A percentile compares a stretch with the other conserved stretches of the same genome.
These are phyloP conservation scores for Malassezia japonica DNA, from an alignment of 1,284 basidiomycete species.

Conservation along the genomic window DNA sequence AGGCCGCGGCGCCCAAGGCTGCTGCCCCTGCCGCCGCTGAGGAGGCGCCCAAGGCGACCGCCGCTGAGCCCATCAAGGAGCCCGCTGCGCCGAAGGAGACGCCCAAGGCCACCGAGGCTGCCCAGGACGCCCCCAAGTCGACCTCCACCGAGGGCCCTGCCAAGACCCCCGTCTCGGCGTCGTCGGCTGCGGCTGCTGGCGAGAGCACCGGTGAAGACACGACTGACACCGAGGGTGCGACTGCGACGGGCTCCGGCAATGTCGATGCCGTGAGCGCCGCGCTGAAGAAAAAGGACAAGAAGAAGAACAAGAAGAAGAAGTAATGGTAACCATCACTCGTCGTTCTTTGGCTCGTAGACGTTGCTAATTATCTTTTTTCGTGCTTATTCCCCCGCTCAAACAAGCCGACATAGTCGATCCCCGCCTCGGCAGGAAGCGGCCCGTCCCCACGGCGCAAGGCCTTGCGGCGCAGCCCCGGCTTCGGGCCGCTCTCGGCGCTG, in stretches of 20 bases:
- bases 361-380: neutral
- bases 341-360: too few species aligned
- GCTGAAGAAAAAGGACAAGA: constrained; percentile 1
- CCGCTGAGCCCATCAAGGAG: neutral
- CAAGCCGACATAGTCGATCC: constrained; percentile 16
- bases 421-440: constrained; percentile 15
- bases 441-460: constrained; percentile 7
- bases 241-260: too few species aligned
- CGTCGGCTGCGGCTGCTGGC: neutral
- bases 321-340: neutral
- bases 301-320: neutral
- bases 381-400: constrained; percentile 2
- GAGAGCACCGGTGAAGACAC: neutral
- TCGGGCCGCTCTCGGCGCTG: neutral
- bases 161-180: neutral
- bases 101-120: neutral
- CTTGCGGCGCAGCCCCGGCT: constrained; percentile 1
- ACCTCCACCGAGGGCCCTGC: too few species aligned
- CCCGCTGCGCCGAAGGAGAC: neutral
- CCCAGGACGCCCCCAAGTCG: neutral
- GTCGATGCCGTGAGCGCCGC: too few species aligned
- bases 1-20: too few species aligned
- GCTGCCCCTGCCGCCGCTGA: too few species aligned
- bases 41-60: neutral
- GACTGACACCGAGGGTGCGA: too few species aligned